Percentiles rank a stretch among this genome's conserved stretches.
These are phyloP conservation scores for Candida alai DNA, from an alignment of 805 yeast species.

Conservation along the genomic window DNA sequence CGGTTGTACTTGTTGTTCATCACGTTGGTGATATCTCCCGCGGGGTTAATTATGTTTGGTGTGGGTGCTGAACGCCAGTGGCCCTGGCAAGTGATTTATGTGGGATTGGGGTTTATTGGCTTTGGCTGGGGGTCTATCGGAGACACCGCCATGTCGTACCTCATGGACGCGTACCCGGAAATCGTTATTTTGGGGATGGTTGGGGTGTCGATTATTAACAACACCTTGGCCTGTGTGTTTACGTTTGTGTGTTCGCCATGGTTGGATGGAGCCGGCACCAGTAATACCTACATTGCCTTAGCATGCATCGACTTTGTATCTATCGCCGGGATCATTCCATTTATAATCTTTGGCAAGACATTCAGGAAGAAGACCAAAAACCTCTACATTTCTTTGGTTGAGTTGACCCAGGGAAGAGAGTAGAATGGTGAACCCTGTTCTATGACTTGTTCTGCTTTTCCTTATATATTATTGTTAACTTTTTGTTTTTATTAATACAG, in stretches of 20 bases:
- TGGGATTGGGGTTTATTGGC: conserved; percentile 62
- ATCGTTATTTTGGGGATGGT: conserved; percentile 70
- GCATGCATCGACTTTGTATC: conserved; percentile 59
- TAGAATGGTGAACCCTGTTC: neutral
- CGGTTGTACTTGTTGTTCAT: conserved; percentile 54
- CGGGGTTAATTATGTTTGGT: conserved; percentile 63
- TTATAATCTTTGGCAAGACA: conserved; percentile 55
- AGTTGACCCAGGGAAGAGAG: conserved; percentile 28
- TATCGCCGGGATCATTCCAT: conserved; percentile 54
- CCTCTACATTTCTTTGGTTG: conserved; percentile 51
- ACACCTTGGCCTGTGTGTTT: conserved; percentile 60
- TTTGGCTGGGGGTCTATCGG: conserved; percentile 71
- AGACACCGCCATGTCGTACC: conserved; percentile 63
- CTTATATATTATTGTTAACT: neutral
- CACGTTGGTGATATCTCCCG: conserved; percentile 56
- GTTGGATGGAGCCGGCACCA: conserved; percentile 54
- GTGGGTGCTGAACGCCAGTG: conserved; percentile 57
- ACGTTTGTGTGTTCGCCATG: conserved; percentile 63
- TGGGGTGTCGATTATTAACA: conserved; percentile 62
- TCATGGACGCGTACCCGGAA: conserved; percentile 68
- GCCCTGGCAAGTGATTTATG: conserved; percentile 52
- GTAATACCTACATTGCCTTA: conserved; percentile 56
- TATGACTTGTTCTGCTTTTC: neutral
- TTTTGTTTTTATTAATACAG: conserved; percentile 1
- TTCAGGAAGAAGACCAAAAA: conserved; percentile 57